phyloP scores from a whole-genome alignment of 495 filamentous ascomycete genomes.

The Filosporella fistucella region DNA sequence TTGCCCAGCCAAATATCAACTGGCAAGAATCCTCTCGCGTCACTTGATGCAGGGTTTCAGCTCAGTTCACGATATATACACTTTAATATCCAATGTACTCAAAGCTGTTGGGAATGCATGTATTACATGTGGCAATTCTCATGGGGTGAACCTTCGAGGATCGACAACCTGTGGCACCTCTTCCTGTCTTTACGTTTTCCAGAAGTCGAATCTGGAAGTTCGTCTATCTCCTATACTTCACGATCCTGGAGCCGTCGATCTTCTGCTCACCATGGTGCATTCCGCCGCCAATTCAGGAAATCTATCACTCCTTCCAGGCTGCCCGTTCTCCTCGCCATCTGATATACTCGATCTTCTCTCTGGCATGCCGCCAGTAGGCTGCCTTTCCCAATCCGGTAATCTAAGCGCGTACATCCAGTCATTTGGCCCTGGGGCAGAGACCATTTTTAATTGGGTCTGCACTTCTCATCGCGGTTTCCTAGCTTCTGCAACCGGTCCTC shows the following conservation, averaged over 20 bases:
- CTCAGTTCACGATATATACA: slow-evolving; percentile 10
- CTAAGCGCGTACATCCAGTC: background rate
- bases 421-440: slow-evolving; percentile 9
- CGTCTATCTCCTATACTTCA: slow-evolving; percentile 2
- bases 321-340: slow-evolving; percentile 13
- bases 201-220: slow-evolving; percentile 8
- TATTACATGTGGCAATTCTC: slow-evolving; percentile 21
- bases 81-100: slow-evolving; percentile 1
- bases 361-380: slow-evolving; percentile 11
- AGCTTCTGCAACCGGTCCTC: slow-evolving; percentile 20
- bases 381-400: background rate
- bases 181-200: slow-evolving; percentile 15
- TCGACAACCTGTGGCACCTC: slow-evolving; percentile 14
- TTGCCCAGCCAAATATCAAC: slow-evolving; percentile 16
- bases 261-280: slow-evolving; percentile 19
- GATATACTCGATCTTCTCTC: slow-evolving; percentile 17
- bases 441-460: slow-evolving; percentile 27
- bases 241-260: slow-evolving; percentile 16
- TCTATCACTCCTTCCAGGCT: slow-evolving; percentile 24
- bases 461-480: slow-evolving; percentile 27
- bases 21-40: slow-evolving; percentile 15
- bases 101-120: slow-evolving; percentile 14
- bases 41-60: slow-evolving; percentile 9
- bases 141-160: slow-evolving; percentile 16
- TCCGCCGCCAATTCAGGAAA: slow-evolving; percentile 19